A percentile compares a stretch with the other conserved stretches of the same genome.
Evolutionary conservation across 2,329 filamentous ascomycete species (phyloP).

Genomic region (Fusarium zealandicum): DNA sequence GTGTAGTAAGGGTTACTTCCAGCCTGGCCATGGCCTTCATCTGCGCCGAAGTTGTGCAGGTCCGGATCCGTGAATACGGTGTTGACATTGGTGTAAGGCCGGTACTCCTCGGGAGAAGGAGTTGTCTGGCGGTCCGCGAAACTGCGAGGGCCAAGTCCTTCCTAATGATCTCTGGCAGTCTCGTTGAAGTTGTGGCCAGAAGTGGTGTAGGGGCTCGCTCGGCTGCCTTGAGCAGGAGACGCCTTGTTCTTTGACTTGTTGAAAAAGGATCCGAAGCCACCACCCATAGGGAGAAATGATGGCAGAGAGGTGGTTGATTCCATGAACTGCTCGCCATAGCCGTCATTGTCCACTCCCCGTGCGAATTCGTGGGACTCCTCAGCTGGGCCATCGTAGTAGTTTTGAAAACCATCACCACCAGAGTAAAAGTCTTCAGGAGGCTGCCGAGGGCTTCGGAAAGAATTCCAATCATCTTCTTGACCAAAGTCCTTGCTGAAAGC

Average conservation of each 20-base stretch:
- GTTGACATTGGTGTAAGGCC: constrained; percentile 10
- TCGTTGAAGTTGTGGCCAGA: constrained; percentile 27
- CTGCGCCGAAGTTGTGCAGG: constrained; percentile 7
- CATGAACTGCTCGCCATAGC: constrained; percentile 4
- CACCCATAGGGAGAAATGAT: constrained; percentile 22
- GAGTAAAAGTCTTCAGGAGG: neutral
- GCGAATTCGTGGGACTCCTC: constrained; percentile 2
- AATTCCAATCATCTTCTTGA: constrained; percentile 12
- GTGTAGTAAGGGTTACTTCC: constrained; percentile 48
- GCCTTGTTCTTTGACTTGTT: constrained; percentile 24
- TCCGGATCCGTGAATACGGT: constrained; percentile 26
- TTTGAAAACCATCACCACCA: neutral
- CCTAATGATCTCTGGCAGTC: constrained; percentile 39
- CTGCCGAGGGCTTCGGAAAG: constrained; percentile 9
- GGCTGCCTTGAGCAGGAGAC: neutral
- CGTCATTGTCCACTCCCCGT: neutral
- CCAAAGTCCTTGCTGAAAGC: constrained; percentile 37
- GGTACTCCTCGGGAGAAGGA: constrained; percentile 19
- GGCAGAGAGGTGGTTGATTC: constrained; percentile 25
- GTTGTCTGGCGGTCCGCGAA: constrained; percentile 21
- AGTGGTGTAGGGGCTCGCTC: constrained; percentile 5
- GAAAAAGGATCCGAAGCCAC: constrained; percentile 37
- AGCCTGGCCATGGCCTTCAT: constrained; percentile 17
- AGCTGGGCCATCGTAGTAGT: neutral
- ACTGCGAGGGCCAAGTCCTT: constrained; percentile 34